Conservation (phyloP, 2,329 filamentous ascomycete genomes). For the Penicillium sp. region DNA sequence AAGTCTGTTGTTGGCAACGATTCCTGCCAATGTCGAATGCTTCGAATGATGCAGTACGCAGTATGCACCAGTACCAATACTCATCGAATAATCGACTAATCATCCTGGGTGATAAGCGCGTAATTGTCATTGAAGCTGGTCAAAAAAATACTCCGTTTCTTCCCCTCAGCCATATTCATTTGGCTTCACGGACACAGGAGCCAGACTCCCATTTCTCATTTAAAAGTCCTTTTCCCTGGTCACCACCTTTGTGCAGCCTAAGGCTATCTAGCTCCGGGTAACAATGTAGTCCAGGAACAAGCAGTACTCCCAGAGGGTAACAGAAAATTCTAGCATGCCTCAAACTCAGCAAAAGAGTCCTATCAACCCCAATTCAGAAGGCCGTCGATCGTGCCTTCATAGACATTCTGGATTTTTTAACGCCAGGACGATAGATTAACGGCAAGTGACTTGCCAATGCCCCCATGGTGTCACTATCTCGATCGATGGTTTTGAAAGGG, state of each 20-base stretch:
- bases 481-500: slow-evolving; percentile 59
- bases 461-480: slow-evolving; percentile 68
- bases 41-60: too few relatives aligned
- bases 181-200: slow-evolving; percentile 58
- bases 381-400: slow-evolving; percentile 61
- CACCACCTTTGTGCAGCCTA: slow-evolving; percentile 65
- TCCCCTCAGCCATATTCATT: slow-evolving; percentile 20
- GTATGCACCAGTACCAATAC: too few relatives aligned
- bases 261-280: slow-evolving; percentile 62
- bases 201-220: slow-evolving; percentile 76
- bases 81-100: slow-evolving; percentile 32
- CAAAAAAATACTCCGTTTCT: slow-evolving; percentile 63
- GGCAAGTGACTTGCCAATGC: slow-evolving; percentile 64
- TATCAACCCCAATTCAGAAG: slow-evolving; percentile 68
- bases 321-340: slow-evolving; percentile 55
- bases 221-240: slow-evolving; percentile 56
- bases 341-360: too few relatives aligned
- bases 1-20: too few relatives aligned
- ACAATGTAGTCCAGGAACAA: slow-evolving; percentile 67
- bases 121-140: slow-evolving; percentile 70
- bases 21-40: too few relatives aligned
- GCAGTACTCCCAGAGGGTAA: slow-evolving; percentile 62
- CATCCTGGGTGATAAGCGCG: slow-evolving; percentile 71
- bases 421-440: slow-evolving; percentile 60
- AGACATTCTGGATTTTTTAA: slow-evolving; percentile 50